Evolutionary conservation across 495 filamentous ascomycete species (phyloP).

Genomic region (Xylaria cubensis): DNA sequence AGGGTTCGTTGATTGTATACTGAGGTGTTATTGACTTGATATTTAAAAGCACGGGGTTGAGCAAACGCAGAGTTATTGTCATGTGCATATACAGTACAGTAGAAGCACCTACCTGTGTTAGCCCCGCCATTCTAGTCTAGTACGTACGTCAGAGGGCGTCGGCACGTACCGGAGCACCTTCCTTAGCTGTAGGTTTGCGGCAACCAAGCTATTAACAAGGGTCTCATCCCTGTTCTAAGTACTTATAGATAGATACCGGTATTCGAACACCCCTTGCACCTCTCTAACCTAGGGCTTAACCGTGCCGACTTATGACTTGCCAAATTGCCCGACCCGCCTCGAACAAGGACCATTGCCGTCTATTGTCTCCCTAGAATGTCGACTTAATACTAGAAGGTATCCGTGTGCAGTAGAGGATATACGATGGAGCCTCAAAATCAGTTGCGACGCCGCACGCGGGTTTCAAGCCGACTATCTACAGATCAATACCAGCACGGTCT

Average conservation of each 20-base stretch:
- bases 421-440: constrained; percentile 31
- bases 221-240: not conserved
- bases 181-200: not conserved
- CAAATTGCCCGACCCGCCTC: not conserved
- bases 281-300: not conserved
- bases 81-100: not conserved
- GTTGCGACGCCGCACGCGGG: constrained; percentile 4
- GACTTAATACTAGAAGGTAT: not conserved
- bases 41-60: not conserved
- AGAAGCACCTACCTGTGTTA: not conserved
- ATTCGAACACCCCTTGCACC: not conserved
- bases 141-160: not conserved
- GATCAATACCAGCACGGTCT: not conserved
- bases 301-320: not conserved
- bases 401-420: not conserved
- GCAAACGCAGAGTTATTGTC: not conserved
- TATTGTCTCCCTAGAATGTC: not conserved
- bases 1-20: not conserved
- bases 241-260: too few species aligned
- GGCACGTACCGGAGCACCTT: not conserved
- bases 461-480: constrained; percentile 8
- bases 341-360: not conserved
- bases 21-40: not conserved
- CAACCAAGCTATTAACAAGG: not conserved
- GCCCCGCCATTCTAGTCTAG: not conserved